Conservation (phyloP, 164 flowering plant species). For the Nymphaea thermarum region DNA sequence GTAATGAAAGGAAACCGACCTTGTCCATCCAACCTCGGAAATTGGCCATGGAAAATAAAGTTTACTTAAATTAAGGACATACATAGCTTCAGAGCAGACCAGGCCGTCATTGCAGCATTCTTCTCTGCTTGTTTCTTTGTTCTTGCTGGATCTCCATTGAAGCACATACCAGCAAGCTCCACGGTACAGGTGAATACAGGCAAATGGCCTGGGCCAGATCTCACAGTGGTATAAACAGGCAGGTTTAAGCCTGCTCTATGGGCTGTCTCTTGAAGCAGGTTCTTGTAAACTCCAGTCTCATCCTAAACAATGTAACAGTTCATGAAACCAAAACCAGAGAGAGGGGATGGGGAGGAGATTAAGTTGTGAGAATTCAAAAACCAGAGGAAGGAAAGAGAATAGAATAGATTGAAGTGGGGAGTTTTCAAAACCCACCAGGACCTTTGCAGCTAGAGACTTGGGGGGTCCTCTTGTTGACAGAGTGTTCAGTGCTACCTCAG, state of each 20-base stretch:
- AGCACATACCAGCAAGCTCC: slow-evolving; percentile 52
- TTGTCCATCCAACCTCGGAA: too few relatives aligned
- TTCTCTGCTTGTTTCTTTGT: slow-evolving; percentile 89
- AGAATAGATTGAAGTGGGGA: too few relatives aligned
- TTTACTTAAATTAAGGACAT: not conserved
- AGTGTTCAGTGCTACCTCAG: slow-evolving; percentile 67
- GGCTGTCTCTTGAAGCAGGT: slow-evolving; percentile 40
- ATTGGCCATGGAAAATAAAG: too few relatives aligned
- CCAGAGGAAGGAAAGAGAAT: too few relatives aligned
- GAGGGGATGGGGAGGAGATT: not conserved
- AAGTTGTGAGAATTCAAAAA: too few relatives aligned
- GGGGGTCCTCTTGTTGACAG: slow-evolving; percentile 58
- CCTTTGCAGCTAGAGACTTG: slow-evolving; percentile 55
- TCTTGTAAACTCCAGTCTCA: slow-evolving; percentile 73
- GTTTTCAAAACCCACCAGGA: slow-evolving; percentile 35
- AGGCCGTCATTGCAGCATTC: slow-evolving; percentile 82
- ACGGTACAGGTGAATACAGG: slow-evolving; percentile 59
- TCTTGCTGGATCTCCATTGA: slow-evolving; percentile 67
- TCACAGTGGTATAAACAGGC: slow-evolving; percentile 57
- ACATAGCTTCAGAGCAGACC: slow-evolving; percentile 62
- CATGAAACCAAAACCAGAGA: not conserved
- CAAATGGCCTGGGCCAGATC: slow-evolving; percentile 64
- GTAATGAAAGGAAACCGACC: too few relatives aligned
- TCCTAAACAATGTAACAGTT: slow-evolving; percentile 25
- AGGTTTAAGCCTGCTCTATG: slow-evolving; percentile 55